A percentile compares a stretch with the other conserved stretches of the same genome.
Conservation (phyloP, 352 stramenopile genomes). For the Globisporangium yorkense region DNA sequence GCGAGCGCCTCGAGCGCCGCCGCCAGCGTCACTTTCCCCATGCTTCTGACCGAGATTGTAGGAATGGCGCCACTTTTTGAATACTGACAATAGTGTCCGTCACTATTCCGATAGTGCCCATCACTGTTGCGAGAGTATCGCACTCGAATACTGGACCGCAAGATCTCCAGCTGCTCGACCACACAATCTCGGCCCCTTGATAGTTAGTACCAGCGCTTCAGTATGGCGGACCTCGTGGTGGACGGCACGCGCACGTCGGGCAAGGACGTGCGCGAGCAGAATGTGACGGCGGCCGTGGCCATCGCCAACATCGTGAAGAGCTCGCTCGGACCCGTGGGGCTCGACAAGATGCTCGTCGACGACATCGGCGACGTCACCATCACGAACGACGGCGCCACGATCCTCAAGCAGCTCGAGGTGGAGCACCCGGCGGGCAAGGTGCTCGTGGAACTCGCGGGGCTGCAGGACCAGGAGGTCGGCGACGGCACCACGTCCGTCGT, state of each 20-base stretch:
- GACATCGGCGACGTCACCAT: slow-evolving; percentile 99
- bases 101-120: too few species aligned
- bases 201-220: slow-evolving; percentile 18
- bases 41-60: not conserved
- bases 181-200: not conserved
- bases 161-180: not conserved
- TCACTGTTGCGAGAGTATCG: too few species aligned
- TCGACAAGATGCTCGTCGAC: slow-evolving; percentile 99
- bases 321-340: slow-evolving; percentile 96
- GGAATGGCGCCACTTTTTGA: not conserved
- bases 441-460: slow-evolving; percentile 95
- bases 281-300: slow-evolving; percentile 96
- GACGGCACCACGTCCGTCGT: slow-evolving; percentile 99
- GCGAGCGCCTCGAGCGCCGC: slow-evolving; percentile 39
- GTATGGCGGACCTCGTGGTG: slow-evolving; percentile 82
- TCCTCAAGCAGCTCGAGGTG: slow-evolving; percentile 98
- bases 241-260: slow-evolving; percentile 89
- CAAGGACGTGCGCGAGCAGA: slow-evolving; percentile 93
- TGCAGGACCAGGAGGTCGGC: slow-evolving; percentile 99
- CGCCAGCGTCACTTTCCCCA: slow-evolving; percentile 11
- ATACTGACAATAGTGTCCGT: too few species aligned
- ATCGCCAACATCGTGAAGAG: slow-evolving; percentile 99
- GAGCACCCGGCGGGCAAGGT: slow-evolving; percentile 99
- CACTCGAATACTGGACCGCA: too few species aligned
- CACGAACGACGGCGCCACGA: slow-evolving; percentile 99